Evolutionary conservation across 257 asterid genomes (phyloP).

Genomic region (Solanum sitiens): DNA sequence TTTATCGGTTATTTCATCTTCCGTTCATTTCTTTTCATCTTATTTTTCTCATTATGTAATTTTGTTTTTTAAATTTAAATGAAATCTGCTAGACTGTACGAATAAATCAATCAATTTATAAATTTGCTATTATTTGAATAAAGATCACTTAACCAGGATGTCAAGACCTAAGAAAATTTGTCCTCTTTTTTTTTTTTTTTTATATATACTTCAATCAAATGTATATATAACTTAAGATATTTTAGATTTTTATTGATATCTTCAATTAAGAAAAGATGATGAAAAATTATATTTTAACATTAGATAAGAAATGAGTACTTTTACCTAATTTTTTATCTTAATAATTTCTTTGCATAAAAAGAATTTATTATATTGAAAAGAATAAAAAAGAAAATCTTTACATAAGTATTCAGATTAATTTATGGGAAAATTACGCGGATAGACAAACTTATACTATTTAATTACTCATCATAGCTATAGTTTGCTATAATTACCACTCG

Average conservation of each 20-base stretch:
- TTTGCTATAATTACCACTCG: too few relatives aligned
- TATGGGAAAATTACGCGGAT: too few relatives aligned
- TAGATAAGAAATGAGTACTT: not conserved
- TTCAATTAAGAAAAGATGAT: not conserved
- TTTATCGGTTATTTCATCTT: not conserved
- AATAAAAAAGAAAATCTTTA: not conserved
- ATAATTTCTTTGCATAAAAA: not conserved
- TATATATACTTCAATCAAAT: not conserved
- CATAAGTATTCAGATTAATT: not conserved
- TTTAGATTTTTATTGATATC: not conserved
- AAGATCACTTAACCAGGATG: too few relatives aligned
- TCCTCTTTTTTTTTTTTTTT: not conserved
- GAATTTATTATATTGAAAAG: not conserved
- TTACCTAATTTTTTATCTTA: not conserved
- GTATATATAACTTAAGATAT: not conserved
- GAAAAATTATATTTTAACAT: not conserved
- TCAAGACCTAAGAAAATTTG: not conserved
- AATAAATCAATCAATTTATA: too few relatives aligned
- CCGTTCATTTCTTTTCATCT: not conserved
- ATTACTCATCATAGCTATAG: too few relatives aligned
- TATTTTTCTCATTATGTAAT: too few relatives aligned
- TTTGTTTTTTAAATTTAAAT: too few relatives aligned
- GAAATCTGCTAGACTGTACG: too few relatives aligned
- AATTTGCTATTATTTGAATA: too few relatives aligned
- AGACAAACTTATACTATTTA: too few relatives aligned